These are phyloP conservation scores for Suillus occidentalis DNA, from an alignment of 768 basidiomycete genomes.

Conservation along the genomic window DNA sequence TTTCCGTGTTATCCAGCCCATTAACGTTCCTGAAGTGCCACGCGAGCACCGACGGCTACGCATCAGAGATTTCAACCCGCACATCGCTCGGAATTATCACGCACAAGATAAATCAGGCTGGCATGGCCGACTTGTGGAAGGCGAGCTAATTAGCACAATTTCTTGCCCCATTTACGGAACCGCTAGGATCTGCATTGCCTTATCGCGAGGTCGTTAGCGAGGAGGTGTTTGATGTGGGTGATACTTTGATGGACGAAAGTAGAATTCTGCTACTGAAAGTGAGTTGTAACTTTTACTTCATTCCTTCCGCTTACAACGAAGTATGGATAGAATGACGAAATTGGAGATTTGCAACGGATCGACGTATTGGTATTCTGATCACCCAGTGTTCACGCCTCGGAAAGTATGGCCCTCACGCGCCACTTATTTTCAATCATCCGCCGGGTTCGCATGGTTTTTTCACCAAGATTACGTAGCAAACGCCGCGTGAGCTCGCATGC, in stretches of 20 bases:
- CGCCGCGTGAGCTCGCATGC: neutral
- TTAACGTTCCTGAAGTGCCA: constrained; percentile 2
- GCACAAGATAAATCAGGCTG: constrained; percentile 8
- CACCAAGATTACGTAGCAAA: neutral
- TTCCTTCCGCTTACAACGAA: neutral
- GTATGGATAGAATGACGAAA: neutral
- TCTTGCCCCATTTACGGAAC: neutral
- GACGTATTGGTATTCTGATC: neutral
- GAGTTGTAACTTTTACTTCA: neutral
- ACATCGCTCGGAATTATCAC: constrained; percentile 7
- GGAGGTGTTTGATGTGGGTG: neutral
- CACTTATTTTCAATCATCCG: neutral
- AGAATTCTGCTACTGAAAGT: neutral
- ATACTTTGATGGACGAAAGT: neutral
- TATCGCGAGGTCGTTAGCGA: neutral
- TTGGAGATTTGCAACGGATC: neutral
- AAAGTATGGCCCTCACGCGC: neutral
- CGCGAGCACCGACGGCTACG: constrained; percentile 24
- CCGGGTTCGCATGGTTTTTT: neutral
- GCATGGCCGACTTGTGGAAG: constrained; percentile 27
- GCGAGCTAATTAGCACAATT: constrained; percentile 23
- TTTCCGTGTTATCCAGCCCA: constrained; percentile 45
- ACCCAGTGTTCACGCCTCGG: neutral
- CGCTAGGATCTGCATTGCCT: neutral
- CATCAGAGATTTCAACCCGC: constrained; percentile 40